A percentile compares a stretch with the other conserved stretches of the same genome.
phyloP scores from a whole-genome alignment of 78 protist species.

The Chrysochromulina parva region DNA sequence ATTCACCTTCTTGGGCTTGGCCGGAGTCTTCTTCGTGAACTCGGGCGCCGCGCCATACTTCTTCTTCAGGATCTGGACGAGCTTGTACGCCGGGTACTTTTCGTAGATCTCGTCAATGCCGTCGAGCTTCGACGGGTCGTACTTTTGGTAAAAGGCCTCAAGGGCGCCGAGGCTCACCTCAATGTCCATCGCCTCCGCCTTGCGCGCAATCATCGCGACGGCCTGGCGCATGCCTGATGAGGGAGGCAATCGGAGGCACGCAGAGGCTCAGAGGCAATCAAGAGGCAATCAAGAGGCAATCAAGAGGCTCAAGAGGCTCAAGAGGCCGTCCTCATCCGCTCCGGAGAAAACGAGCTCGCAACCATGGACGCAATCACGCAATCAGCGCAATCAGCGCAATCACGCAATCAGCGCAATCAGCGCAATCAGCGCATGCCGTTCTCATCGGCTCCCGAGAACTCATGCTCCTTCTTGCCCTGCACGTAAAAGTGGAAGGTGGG shows the following conservation, averaged over 20 bases:
- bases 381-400: too few relatives aligned
- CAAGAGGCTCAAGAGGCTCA: too few relatives aligned
- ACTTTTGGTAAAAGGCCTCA: not conserved
- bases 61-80: constrained; percentile 27
- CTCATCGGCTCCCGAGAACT: constrained; percentile 36
- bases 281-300: too few relatives aligned
- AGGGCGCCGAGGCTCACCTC: constrained; percentile 26
- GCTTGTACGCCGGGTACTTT: constrained; percentile 13
- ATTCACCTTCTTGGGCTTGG: not conserved
- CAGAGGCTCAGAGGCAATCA: too few relatives aligned
- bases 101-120: constrained; percentile 23
- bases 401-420: too few relatives aligned
- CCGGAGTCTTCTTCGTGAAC: not conserved
- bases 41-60: constrained; percentile 1
- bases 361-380: too few relatives aligned
- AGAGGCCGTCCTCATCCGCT: too few relatives aligned
- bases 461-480: constrained; percentile 26
- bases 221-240: not conserved
- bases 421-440: too few relatives aligned
- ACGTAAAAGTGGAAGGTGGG: constrained; percentile 38
- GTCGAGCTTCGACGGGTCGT: constrained; percentile 19
- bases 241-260: too few relatives aligned
- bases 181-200: constrained; percentile 28
- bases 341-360: too few relatives aligned
- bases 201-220: not conserved